Conservation (phyloP, 2,329 filamentous ascomycete genomes). For the Lachnum nothofagi region DNA sequence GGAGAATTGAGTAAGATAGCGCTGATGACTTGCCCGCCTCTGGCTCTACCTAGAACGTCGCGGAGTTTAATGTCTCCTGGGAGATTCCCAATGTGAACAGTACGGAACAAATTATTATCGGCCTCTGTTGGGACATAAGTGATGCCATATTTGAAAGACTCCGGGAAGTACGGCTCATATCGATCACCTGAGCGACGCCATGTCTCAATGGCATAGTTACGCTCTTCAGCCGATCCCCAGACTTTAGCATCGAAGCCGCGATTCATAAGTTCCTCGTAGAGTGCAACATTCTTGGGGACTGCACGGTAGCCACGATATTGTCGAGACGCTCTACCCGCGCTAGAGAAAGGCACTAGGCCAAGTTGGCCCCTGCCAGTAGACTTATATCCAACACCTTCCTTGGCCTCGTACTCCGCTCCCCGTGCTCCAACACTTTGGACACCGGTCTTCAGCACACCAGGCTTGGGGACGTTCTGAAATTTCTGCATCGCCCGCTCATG, state of each 20-base stretch:
- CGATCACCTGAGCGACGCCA: constrained; percentile 4
- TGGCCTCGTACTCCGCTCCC: constrained; percentile 17
- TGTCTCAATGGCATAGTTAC: constrained; percentile 6
- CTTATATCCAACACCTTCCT: neutral
- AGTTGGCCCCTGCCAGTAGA: neutral
- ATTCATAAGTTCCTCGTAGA: neutral
- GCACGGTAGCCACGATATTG: neutral
- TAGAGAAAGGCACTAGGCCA: neutral
- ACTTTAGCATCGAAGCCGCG: neutral
- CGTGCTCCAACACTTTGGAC: constrained; percentile 14
- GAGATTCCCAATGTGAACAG: constrained; percentile 22
- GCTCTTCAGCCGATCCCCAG: constrained; percentile 14
- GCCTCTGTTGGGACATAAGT: constrained; percentile 15
- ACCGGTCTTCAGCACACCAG: constrained; percentile 21
- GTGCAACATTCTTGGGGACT: neutral
- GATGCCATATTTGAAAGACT: constrained; percentile 25
- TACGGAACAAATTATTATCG: constrained; percentile 20
- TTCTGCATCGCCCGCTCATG: constrained; percentile 9
- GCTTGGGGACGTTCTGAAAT: constrained; percentile 14
- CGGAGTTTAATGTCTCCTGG: constrained; percentile 17
- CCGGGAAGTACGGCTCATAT: constrained; percentile 10
- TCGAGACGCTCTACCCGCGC: neutral
- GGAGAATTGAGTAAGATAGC: constrained; percentile 14
- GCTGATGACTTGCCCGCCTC: constrained; percentile 23
- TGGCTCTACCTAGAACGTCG: constrained; percentile 23